These are phyloP conservation scores for Heritiera littoralis DNA, from an alignment of 345 rosid species.

Conservation along the genomic window DNA sequence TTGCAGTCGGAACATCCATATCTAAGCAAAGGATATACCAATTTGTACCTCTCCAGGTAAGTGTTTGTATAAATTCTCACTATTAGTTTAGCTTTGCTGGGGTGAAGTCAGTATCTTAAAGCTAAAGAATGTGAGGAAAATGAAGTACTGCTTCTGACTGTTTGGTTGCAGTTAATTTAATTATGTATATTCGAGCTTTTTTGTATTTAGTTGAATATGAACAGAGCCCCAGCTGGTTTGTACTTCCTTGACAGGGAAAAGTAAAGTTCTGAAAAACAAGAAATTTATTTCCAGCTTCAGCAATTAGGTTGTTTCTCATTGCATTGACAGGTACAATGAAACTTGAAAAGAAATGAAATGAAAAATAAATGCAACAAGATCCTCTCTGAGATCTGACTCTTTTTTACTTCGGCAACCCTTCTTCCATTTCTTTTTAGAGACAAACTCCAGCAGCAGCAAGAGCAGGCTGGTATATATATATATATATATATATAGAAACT, in stretches of 20 bases:
- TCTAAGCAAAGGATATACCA: neutral
- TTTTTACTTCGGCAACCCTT: slow-evolving; percentile 15
- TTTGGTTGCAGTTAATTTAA: neutral
- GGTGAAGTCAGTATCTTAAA: neutral
- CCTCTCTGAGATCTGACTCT: slow-evolving; percentile 31
- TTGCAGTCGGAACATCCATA: neutral
- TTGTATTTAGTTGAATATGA: slow-evolving; percentile 1
- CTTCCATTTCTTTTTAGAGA: slow-evolving; percentile 21
- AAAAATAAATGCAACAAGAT: slow-evolving; percentile 20
- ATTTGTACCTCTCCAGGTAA: neutral
- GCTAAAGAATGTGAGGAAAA: neutral
- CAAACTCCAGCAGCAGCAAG: neutral
- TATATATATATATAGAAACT: neutral
- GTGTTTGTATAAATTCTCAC: neutral
- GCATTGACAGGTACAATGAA: slow-evolving; percentile 35
- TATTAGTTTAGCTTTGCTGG: neutral
- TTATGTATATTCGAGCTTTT: neutral
- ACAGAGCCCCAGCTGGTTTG: slow-evolving; percentile 3
- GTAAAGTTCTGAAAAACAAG: slow-evolving; percentile 17
- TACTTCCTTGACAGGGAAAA: slow-evolving; percentile 31
- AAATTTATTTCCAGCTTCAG: slow-evolving; percentile 38
- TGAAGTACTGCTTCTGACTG: no score
- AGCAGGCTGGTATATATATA: neutral
- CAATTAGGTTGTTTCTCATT: slow-evolving; percentile 42
- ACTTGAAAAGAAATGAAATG: slow-evolving; percentile 14